phyloP scores from a whole-genome alignment of 2,329 filamentous ascomycete genomes.

The Tolypocladium capitatum region DNA sequence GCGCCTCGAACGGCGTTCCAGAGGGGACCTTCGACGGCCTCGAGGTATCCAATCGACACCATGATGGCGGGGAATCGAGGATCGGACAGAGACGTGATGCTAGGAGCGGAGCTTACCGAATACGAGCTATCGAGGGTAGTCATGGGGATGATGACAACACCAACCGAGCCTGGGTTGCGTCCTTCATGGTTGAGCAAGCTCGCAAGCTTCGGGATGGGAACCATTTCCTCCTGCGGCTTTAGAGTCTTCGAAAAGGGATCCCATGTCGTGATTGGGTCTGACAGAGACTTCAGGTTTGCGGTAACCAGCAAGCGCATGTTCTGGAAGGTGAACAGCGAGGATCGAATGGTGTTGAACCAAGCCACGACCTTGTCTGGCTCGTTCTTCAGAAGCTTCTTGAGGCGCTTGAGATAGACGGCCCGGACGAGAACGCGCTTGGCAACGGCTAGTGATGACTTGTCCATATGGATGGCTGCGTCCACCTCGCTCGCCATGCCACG shows the following conservation, averaged over 20 bases:
- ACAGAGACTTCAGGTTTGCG: constrained; percentile 62
- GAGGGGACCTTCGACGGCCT: constrained; percentile 84
- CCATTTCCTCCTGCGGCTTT: constrained; percentile 34
- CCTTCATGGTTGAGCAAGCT: constrained; percentile 66
- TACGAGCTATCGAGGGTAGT: constrained; percentile 87
- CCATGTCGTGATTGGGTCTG: constrained; percentile 69
- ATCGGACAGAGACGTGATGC: constrained; percentile 62
- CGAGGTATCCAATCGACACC: constrained; percentile 82
- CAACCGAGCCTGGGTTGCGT: constrained; percentile 57
- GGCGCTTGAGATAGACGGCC: constrained; percentile 71
- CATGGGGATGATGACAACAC: constrained; percentile 75
- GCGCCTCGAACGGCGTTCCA: constrained; percentile 90
- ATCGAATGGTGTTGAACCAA: constrained; percentile 66
- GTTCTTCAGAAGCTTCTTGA: constrained; percentile 67
- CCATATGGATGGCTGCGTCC: constrained; percentile 67
- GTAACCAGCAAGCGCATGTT: constrained; percentile 82
- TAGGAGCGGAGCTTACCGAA: constrained; percentile 60
- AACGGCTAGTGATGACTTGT: constrained; percentile 61
- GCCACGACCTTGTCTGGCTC: constrained; percentile 62
- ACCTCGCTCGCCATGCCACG: constrained; percentile 51
- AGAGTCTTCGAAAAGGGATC: constrained; percentile 32
- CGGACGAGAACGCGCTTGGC: constrained; percentile 76
- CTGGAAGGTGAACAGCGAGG: constrained; percentile 63
- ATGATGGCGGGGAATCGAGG: constrained; percentile 70
- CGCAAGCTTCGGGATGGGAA: constrained; percentile 56